Evolutionary conservation across 148 eudicot genomes (phyloP), one percentile per base, ranked within the genome.

Genomic region (Heliamphora exappendiculata): DNA sequence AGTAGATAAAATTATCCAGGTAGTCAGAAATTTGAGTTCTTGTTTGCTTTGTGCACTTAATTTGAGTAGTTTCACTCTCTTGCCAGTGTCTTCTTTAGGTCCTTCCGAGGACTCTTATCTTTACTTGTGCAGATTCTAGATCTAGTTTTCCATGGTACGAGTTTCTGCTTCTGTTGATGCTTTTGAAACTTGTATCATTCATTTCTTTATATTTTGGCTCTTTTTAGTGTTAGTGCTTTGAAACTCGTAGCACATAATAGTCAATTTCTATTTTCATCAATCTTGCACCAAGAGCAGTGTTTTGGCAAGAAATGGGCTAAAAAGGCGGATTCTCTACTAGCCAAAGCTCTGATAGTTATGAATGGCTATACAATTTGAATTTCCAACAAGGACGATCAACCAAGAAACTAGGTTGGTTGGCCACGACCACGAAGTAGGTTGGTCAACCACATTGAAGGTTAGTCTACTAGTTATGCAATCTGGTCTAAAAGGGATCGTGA

Each of bases 1-100:
- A 45, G 78, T 86, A 70, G 87, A 89, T 74, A 85, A 79, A 76
- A 76, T 91, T 57, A 78, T 84, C 77, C 81, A 88, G 97, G 97
- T 91, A 71, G 60, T 63, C 14, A 20, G 74, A 44, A 54, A 36
- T 70, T 78, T 63, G 33, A 12, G 26, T 66, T 75, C 42, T 41
- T 47, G 36, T 64, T 26, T 67, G 45, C 29, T 54, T 29, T 62
- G 12, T 51, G 37, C 22, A 78, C 17, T 58, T 42, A 60, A 41
- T 71, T 78, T 59, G 73, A 26, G 62, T 67, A 54, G 34, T 70
- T 62, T 72, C 49, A 31, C 26, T 49, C 59, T 7, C 33, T 34
- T 49, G 29, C 74, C 24, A 36, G 29, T 20, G 7, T 45, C 49
- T 13, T 75, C 26, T 62, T 24, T 37, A 2, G 60, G 75, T 57